phyloP scores from a whole-genome alignment of 805 yeast species.

The Starmerella bombi region DNA sequence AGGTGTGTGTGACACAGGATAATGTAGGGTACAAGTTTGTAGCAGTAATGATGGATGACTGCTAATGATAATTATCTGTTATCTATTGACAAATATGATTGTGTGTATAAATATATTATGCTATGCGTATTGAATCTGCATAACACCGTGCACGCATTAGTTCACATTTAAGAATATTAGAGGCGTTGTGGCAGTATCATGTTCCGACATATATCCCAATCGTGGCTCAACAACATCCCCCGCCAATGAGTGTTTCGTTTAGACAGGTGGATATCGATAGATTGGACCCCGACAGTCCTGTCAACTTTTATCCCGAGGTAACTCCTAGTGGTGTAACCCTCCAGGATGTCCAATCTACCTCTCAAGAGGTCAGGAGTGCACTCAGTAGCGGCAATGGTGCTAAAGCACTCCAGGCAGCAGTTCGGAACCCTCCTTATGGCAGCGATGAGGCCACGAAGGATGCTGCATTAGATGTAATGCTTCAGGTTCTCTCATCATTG shows the following conservation, averaged over 20 bases:
- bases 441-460: constrained; percentile 46
- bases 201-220: no score
- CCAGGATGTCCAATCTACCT: constrained; percentile 42
- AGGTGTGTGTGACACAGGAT: no score
- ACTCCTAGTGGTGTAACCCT: constrained; percentile 41
- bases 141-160: no score
- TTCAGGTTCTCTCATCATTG: constrained; percentile 58
- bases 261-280: constrained; percentile 89
- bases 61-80: no score
- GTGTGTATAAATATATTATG: no score
- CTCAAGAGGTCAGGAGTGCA: constrained; percentile 45
- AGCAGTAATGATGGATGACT: no score
- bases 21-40: no score
- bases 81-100: neutral
- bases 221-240: no score
- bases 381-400: constrained; percentile 59
- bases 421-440: constrained; percentile 73
- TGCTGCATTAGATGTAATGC: constrained; percentile 41
- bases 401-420: constrained; percentile 51
- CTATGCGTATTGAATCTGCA: no score
- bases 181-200: no score
- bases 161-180: no score
- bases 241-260: constrained; percentile 19
- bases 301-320: constrained; percentile 49
- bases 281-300: constrained; percentile 62